A percentile compares a stretch with the other conserved stretches of the same genome.
These are phyloP conservation scores for Ceratobasidium theobromae DNA, from an alignment of 1,284 basidiomycete genomes.

Conservation along the genomic window DNA sequence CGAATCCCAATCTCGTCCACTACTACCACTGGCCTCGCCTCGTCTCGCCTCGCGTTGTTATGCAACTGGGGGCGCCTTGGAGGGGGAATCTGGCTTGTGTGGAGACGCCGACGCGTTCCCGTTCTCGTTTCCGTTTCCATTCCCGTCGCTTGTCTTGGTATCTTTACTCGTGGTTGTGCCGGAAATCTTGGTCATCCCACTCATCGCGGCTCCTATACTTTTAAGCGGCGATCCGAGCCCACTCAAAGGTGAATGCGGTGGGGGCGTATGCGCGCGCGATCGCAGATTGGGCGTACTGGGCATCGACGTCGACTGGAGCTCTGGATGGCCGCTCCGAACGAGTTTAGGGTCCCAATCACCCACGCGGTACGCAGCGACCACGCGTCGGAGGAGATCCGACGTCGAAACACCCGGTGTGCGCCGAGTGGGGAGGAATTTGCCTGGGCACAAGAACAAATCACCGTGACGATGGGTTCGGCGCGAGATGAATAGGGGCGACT, in stretches of 20 bases:
- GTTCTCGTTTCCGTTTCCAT: no score
- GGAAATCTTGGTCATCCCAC: neutral
- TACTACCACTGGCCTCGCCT: no score
- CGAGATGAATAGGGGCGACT: constrained; percentile 5
- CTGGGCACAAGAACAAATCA: constrained; percentile 47
- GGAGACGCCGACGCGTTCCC: neutral
- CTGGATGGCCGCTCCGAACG: constrained; percentile 77
- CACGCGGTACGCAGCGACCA: constrained; percentile 78
- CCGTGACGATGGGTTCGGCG: neutral
- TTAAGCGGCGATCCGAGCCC: constrained; percentile 12
- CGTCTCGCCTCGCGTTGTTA: neutral
- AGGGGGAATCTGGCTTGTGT: neutral
- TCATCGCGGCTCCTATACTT: neutral
- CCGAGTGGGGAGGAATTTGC: constrained; percentile 93
- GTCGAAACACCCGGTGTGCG: constrained; percentile 95
- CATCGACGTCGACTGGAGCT: constrained; percentile 53
- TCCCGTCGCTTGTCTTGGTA: no score
- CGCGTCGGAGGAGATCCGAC: constrained; percentile 87
- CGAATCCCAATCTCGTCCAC: no score
- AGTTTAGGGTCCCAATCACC: constrained; percentile 89
- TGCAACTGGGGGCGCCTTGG: constrained; percentile 11
- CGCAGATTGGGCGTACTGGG: constrained; percentile 14
- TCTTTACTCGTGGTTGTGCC: no score
- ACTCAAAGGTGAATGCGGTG: neutral
- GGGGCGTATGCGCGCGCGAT: constrained; percentile 13